Evolutionary conservation across 129 eudicot species (phyloP), one percentile per base, ranked within the genome.

Genomic region (carrot (Daucus carota)): DNA sequence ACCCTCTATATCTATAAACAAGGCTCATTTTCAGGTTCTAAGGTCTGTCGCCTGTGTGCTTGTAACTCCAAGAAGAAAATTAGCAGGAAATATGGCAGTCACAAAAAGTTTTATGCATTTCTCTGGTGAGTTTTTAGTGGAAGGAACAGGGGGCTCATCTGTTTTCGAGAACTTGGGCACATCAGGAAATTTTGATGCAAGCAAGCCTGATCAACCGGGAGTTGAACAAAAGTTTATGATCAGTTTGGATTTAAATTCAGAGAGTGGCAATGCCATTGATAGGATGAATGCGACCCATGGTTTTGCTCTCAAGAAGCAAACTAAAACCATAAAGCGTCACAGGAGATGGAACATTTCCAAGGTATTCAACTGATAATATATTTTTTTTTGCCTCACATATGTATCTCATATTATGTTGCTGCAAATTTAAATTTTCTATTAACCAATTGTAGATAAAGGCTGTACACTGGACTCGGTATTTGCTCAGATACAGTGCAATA

Each of bases 121-220:
- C 79, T 85, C 83, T 78, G 93, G 92, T 54, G 96, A 95, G 82
- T 88, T 92, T 83, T 70, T 89, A 80, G 96, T 95, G 84, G 99
- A 95, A 92, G 99, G 99, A 72, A 88, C 99, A 28, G 99, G 96
- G 68, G 99, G 96, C 15, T 89, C 97, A 73, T 85, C 97, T 72
- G 91, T 92, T 76, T 90, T 89, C 45, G 88, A 78, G 72, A 81
- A 80, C 70, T 85, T 86, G 65, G 79, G 80, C 74, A 73, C 97
- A 80, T 86, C 91, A 38, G 84, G 85, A 28, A 83, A 88, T 54
- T 82, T 79, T 78, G 92, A 86, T 80, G 78, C 87, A 47, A 83
- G 76, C 80, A 89, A 81, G 84, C 73, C 73, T 73, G 97, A 91
- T 70, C 85, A 83, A 44, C 74, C 82, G 60, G 91, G 50, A 82